Evolutionary conservation across 345 rosid species (phyloP).

Genomic region (Balakata baccata): DNA sequence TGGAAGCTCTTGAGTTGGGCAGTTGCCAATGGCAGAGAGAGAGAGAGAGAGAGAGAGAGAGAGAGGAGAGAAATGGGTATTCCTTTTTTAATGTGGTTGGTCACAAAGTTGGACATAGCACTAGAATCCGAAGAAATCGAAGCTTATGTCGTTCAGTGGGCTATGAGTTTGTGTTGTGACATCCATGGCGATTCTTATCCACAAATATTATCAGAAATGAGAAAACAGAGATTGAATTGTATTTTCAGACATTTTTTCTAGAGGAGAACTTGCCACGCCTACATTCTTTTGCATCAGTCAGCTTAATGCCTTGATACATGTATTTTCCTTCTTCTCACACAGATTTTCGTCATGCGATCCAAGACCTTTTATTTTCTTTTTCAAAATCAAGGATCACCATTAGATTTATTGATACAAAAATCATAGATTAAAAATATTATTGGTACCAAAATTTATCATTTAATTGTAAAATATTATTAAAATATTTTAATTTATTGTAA

Average conservation of each 20-base stretch:
- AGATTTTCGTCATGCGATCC: neutral
- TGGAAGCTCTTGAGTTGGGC: conserved; percentile 18
- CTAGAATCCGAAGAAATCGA: conserved; percentile 14
- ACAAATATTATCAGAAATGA: conserved; percentile 44
- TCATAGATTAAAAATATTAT: no score
- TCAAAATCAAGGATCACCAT: neutral
- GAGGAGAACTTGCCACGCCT: conserved; percentile 30
- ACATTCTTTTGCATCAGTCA: conserved; percentile 4
- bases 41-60: conserved; percentile 6
- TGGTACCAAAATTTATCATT: no score
- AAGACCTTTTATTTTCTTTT: neutral
- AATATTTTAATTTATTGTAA: no score
- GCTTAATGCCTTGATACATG: neutral
- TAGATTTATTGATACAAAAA: neutral
- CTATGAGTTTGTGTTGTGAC: conserved; percentile 26
- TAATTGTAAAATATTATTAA: no score
- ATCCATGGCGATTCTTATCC: conserved; percentile 51
- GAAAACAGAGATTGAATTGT: conserved; percentile 23
- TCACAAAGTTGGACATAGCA: conserved; percentile 5
- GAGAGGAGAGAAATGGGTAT: conserved; percentile 1
- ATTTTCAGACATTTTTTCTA: conserved; percentile 19
- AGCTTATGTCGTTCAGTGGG: conserved; percentile 22
- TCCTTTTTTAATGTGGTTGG: conserved; percentile 27
- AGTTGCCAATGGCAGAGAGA: conserved; percentile 1
- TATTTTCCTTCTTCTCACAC: neutral